A percentile compares a stretch with the other conserved stretches of the same genome.
These are phyloP conservation scores for Colletotrichum sp. DNA, from an alignment of 2,329 filamentous ascomycete genomes.

Conservation along the genomic window DNA sequence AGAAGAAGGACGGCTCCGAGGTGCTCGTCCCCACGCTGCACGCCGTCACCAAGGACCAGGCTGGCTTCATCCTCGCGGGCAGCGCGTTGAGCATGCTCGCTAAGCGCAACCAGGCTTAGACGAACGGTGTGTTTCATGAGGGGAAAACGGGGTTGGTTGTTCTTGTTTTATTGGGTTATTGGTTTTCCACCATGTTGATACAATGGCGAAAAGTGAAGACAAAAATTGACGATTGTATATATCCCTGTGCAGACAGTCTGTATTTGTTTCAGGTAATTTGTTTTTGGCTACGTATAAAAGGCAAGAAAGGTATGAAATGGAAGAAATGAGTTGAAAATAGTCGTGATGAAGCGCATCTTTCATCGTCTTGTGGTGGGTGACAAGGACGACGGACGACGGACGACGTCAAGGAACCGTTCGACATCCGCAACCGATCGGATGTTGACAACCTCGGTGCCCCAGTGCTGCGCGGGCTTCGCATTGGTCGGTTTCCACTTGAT, in stretches of 20 bases:
- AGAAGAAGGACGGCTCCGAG: constrained; percentile 66
- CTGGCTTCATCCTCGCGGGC: constrained; percentile 88
- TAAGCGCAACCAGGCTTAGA: constrained; percentile 44
- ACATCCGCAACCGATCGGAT: too few relatives aligned
- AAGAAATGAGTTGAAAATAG: not conserved
- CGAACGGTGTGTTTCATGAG: not conserved
- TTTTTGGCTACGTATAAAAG: not conserved
- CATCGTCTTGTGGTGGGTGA: not conserved
- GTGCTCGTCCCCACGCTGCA: constrained; percentile 81
- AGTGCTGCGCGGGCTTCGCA: too few relatives aligned
- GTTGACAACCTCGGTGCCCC: too few relatives aligned
- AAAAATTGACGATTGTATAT: constrained; percentile 8
- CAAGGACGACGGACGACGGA: not conserved
- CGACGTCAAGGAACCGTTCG: too few relatives aligned
- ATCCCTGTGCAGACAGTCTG: not conserved
- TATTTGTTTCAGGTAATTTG: not conserved
- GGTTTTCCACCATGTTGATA: not conserved
- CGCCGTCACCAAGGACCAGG: constrained; percentile 88
- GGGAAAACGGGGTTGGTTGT: not conserved
- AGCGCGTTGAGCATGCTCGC: constrained; percentile 92
- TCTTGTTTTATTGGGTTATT: not conserved
- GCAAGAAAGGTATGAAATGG: not conserved
- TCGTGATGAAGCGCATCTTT: not conserved
- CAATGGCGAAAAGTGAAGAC: not conserved
- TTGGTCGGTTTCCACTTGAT: too few relatives aligned